Base-by-base conservation (phyloP, 257 asterid species). In the Solanum commersonii region DNA sequence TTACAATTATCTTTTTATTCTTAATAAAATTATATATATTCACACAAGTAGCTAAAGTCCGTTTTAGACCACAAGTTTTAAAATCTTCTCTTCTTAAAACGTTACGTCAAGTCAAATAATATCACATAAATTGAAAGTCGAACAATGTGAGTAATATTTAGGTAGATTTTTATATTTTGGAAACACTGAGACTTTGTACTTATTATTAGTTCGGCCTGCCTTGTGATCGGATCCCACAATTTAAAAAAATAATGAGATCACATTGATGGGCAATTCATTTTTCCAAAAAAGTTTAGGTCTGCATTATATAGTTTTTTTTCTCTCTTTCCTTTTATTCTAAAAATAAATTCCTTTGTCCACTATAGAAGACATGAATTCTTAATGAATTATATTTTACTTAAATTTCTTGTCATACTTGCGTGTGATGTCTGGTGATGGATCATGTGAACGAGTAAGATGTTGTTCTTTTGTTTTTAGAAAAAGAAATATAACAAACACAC, bases 161-260 rank as follows among this genome's bases (percentile, higher is more conserved):
- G 52, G 6, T 5, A 37, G 29, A 44, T 15, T 40, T 29, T 27
- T 23, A 22, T 35, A 49, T 20, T 73, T 38, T 49, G 67, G 10
- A 10, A 42, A 71, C 33, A 27, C 59, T 20, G 87, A 68, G 37
- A 25, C 74, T 78, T 74, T 76, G 89, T 87, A 84, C 90, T 84
- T 84, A 81, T 18, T 56, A 56, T 84, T 34, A 65, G 22, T 84
- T 85, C 42, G 35, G 56, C 77, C 87, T 74, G 84, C 89, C 88
- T 83, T 86, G 86, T 52, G 90, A 90, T 90, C 90, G 85, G 88
- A 90, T 90, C 89, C 70, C 76, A 87, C 27, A 85, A 27, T 87
- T 87, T 42, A 15, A 73, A 34, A 29, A 29, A 86, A 42, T 29
- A 81, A 84, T 40, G 42, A 85, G 81, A 85, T 85, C 87, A 65